Conservation (phyloP, 2,329 filamentous ascomycete species). For the Aureobasidium subglaciale region DNA sequence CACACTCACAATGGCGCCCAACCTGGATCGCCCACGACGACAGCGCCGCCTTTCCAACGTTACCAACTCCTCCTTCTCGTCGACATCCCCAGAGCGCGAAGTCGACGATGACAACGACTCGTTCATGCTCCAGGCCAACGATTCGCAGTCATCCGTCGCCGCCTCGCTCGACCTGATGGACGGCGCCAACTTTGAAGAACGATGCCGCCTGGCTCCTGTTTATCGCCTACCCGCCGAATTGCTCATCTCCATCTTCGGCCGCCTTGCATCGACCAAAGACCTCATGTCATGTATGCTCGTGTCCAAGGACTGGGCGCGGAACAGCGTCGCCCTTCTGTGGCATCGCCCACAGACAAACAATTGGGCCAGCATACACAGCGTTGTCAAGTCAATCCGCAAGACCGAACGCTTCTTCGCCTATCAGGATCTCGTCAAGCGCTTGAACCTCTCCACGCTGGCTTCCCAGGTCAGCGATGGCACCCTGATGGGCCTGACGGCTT, state of each 20-base stretch:
- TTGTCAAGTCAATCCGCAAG: conserved; percentile 69
- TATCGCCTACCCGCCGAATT: conserved; percentile 87
- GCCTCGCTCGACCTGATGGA: conserved; percentile 64
- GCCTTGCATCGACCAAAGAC: conserved; percentile 65
- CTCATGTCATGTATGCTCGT: conserved; percentile 85
- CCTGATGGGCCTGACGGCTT: conserved; percentile 70
- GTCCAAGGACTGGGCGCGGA: conserved; percentile 88
- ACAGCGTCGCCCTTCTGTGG: conserved; percentile 90
- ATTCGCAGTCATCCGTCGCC: conserved; percentile 86
- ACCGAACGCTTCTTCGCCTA: conserved; percentile 80
- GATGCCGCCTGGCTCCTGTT: conserved; percentile 67
- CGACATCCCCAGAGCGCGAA: conserved; percentile 65
- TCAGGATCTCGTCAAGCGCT: conserved; percentile 78
- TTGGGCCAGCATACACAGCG: conserved; percentile 72
- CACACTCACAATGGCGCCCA: background rate
- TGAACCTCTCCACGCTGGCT: conserved; percentile 78
- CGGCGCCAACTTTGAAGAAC: conserved; percentile 45
- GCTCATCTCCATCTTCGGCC: conserved; percentile 84
- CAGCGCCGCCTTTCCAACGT: conserved; percentile 23
- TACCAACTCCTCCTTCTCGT: conserved; percentile 52
- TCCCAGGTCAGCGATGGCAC: conserved; percentile 81
- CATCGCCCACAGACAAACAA: conserved; percentile 85
- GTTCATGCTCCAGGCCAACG: conserved; percentile 73
- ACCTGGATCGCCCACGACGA: conserved; percentile 16
- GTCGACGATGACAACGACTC: conserved; percentile 93